phyloP scores from a whole-genome alignment of 2,329 filamentous ascomycete genomes.

The Fusarium sp. region DNA sequence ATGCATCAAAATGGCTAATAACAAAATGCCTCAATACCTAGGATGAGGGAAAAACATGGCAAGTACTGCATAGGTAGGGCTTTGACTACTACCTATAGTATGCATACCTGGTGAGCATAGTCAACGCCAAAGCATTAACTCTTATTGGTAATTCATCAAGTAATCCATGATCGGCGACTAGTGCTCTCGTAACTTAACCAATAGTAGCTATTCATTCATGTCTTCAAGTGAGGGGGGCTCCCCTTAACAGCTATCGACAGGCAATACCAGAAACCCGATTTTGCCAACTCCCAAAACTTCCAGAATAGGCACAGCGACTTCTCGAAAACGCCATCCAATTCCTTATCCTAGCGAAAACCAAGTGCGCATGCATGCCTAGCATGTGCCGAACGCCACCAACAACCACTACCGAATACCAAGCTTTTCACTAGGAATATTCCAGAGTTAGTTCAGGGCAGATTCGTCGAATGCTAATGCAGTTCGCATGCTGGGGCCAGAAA shows the following conservation, averaged over 20 bases:
- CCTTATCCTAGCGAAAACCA: neutral
- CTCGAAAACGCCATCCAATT: conserved; percentile 16
- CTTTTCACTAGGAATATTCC: conserved; percentile 33
- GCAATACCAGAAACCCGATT: conserved; percentile 6
- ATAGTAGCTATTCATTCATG: neutral
- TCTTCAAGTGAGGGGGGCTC: conserved; percentile 12
- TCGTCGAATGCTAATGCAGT: conserved; percentile 1
- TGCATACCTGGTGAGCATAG: too few relatives aligned
- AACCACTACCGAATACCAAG: conserved; percentile 33
- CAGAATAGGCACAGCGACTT: conserved; percentile 20
- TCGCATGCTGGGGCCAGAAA: conserved; percentile 10
- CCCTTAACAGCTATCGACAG: conserved; percentile 6
- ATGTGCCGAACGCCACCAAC: conserved; percentile 25
- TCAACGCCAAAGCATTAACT: conserved; percentile 9
- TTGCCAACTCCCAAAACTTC: conserved; percentile 19
- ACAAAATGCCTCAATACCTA: neutral
- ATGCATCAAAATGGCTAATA: neutral
- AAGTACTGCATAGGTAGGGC: neutral
- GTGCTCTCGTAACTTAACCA: conserved; percentile 19
- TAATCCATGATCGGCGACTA: conserved; percentile 10
- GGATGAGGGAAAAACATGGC: neutral
- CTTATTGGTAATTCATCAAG: conserved; percentile 24
- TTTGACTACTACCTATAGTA: neutral
- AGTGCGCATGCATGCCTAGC: neutral
- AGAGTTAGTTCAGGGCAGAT: conserved; percentile 3